Percentiles rank a stretch among this genome's conserved stretches.
These are phyloP conservation scores for Basidiobolus meristosporus DNA, from an alignment of 371 early-diverging fungal species.

Conservation along the genomic window DNA sequence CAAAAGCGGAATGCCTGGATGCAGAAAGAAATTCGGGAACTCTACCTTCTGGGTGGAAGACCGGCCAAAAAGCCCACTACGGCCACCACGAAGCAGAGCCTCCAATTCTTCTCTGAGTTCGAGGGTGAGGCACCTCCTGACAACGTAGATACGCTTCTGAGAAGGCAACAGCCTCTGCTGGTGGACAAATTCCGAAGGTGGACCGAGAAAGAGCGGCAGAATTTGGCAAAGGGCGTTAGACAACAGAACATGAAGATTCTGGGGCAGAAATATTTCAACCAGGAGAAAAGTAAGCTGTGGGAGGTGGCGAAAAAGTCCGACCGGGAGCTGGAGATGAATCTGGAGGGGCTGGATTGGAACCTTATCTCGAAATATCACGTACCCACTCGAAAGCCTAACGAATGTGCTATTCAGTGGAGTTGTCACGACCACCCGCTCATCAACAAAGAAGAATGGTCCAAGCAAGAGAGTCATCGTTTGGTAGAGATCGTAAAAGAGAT, in stretches of 20 bases:
- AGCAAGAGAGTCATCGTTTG: constrained; percentile 25
- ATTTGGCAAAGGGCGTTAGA: constrained; percentile 15
- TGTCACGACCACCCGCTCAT: constrained; percentile 66
- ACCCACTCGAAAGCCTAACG: constrained; percentile 29
- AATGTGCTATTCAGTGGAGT: constrained; percentile 69
- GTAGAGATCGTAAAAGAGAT: constrained; percentile 16
- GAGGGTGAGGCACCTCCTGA: constrained; percentile 23
- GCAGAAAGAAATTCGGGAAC: too few relatives aligned
- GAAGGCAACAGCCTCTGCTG: constrained; percentile 10
- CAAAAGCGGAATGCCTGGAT: too few relatives aligned
- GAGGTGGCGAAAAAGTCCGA: constrained; percentile 20
- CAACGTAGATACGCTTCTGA: constrained; percentile 16
- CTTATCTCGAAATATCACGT: constrained; percentile 36
- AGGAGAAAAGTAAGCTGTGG: constrained; percentile 8
- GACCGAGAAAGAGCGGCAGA: constrained; percentile 18
- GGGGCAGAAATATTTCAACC: constrained; percentile 10
- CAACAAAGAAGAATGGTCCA: constrained; percentile 48
- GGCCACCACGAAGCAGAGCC: too few relatives aligned
- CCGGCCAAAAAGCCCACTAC: too few relatives aligned
- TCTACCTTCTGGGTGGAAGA: too few relatives aligned
- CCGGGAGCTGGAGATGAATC: constrained; percentile 24
- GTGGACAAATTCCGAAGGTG: constrained; percentile 13
- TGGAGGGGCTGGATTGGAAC: constrained; percentile 44
- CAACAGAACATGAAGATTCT: constrained; percentile 16
- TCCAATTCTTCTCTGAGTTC: too few relatives aligned